A percentile compares a stretch with the other conserved stretches of the same genome.
These are phyloP conservation scores for Claviceps pazoutovae DNA, from an alignment of 2,329 filamentous ascomycete genomes.

Conservation along the genomic window DNA sequence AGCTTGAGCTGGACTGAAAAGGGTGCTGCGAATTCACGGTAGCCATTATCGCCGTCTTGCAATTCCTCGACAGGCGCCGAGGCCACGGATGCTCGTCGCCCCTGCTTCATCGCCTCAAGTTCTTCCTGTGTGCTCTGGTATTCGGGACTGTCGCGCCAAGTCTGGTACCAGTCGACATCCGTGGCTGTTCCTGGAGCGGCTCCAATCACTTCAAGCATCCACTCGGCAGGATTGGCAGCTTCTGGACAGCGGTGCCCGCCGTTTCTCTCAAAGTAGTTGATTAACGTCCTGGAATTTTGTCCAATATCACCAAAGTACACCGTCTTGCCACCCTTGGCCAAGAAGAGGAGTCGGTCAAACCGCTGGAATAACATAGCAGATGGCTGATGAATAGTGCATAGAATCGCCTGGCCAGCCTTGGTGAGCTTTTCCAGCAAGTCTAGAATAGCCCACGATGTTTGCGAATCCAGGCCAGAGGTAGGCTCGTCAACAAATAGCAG, in stretches of 20 bases:
- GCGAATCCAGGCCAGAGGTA: slow-evolving; percentile 83
- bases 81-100: slow-evolving; percentile 23
- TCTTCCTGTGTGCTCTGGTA: slow-evolving; percentile 41
- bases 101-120: slow-evolving; percentile 39
- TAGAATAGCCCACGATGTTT: slow-evolving; percentile 86
- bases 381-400: slow-evolving; percentile 98
- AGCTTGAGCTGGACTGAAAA: slow-evolving; percentile 53
- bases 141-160: slow-evolving; percentile 47
- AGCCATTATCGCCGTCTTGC: slow-evolving; percentile 23
- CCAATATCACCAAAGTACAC: slow-evolving; percentile 77
- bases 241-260: slow-evolving; percentile 50
- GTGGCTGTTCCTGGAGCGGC: slow-evolving; percentile 50
- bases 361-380: slow-evolving; percentile 89
- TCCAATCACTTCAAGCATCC: slow-evolving; percentile 54
- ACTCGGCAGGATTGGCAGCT: slow-evolving; percentile 68
- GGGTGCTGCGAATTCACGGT: slow-evolving; percentile 68
- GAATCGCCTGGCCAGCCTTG: slow-evolving; percentile 77
- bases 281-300: slow-evolving; percentile 51
- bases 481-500: slow-evolving; percentile 91
- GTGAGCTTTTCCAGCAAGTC: slow-evolving; percentile 81
- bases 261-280: slow-evolving; percentile 62
- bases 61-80: not conserved
- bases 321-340: slow-evolving; percentile 60
- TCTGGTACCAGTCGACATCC: slow-evolving; percentile 50
- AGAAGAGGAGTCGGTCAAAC: slow-evolving; percentile 69